A percentile compares a stretch with the other conserved stretches of the same genome.
These are phyloP conservation scores for Parastagonospora avenae DNA, from an alignment of 2,329 filamentous ascomycete species.

Conservation along the genomic window DNA sequence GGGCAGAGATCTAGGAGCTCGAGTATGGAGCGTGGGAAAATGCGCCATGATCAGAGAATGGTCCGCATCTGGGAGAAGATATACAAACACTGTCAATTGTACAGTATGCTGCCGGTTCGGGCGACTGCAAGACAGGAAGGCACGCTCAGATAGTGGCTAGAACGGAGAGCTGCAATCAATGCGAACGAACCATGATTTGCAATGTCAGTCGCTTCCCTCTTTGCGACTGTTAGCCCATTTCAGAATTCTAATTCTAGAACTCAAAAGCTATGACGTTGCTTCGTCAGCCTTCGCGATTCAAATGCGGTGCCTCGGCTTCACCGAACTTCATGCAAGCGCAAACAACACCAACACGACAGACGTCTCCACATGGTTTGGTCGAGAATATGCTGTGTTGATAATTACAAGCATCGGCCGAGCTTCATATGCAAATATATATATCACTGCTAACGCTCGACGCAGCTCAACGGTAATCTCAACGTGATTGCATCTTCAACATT, in stretches of 20 bases:
- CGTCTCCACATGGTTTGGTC: constrained; percentile 8
- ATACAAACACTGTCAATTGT: constrained; percentile 2
- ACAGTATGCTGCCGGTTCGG: background rate
- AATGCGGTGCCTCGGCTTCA: constrained; percentile 3
- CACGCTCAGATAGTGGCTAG: constrained; percentile 3
- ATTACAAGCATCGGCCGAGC: constrained; percentile 16
- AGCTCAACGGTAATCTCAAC: background rate
- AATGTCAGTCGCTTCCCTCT: too few species aligned
- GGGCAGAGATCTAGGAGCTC: background rate
- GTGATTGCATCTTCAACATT: constrained; percentile 20
- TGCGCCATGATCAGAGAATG: background rate
- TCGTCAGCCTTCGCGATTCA: constrained; percentile 13
- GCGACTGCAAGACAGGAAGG: background rate
- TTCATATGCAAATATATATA: constrained; percentile 10
- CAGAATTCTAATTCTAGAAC: constrained; percentile 13
- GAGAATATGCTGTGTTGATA: background rate
- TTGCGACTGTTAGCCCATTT: too few species aligned
- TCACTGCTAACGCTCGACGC: background rate
- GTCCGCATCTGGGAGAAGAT: background rate
- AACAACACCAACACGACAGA: constrained; percentile 7
- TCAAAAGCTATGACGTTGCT: constrained; percentile 13
- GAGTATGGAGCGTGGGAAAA: background rate
- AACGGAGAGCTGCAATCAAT: constrained; percentile 6
- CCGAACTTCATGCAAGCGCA: background rate
- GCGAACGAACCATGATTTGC: background rate